phyloP scores from a whole-genome alignment of 148 eudicot genomes.

The Vaccinium corymbosum region DNA sequence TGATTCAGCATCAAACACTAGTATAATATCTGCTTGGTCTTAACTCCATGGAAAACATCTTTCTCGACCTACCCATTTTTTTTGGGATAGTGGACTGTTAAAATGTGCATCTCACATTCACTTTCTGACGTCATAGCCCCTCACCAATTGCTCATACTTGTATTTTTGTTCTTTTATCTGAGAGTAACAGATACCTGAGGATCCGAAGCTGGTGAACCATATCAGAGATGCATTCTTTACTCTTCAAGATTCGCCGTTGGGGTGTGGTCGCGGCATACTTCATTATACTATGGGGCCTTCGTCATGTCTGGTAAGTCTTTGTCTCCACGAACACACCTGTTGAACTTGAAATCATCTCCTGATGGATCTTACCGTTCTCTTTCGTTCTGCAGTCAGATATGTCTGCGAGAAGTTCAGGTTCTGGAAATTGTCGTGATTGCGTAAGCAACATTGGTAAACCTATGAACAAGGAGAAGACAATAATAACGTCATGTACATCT shows the following conservation, averaged over 20 bases:
- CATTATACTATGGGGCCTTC: constrained; percentile 29
- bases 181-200: constrained; percentile 50
- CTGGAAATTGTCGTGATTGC: constrained; percentile 31
- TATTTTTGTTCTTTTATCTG: constrained; percentile 8
- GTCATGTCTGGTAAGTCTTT: constrained; percentile 44
- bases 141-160: not conserved
- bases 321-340: constrained; percentile 10
- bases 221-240: constrained; percentile 50
- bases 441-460: constrained; percentile 27
- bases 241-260: constrained; percentile 37
- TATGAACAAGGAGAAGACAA: constrained; percentile 25
- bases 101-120: not conserved
- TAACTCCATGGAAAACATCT: not conserved
- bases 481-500: constrained; percentile 20
- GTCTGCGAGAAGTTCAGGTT: constrained; percentile 28
- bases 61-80: not conserved
- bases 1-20: not conserved
- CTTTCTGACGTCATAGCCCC: not conserved
- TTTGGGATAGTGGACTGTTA: not conserved
- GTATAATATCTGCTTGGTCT: not conserved
- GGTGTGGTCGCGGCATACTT: constrained; percentile 21
- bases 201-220: constrained; percentile 52
- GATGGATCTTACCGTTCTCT: constrained; percentile 21
- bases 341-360: not conserved
- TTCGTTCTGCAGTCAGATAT: constrained; percentile 45